Percentiles rank a stretch among this genome's conserved stretches.
These are phyloP conservation scores for Colletotrichum sp. DNA, from an alignment of 2,329 filamentous ascomycete species.

Conservation along the genomic window DNA sequence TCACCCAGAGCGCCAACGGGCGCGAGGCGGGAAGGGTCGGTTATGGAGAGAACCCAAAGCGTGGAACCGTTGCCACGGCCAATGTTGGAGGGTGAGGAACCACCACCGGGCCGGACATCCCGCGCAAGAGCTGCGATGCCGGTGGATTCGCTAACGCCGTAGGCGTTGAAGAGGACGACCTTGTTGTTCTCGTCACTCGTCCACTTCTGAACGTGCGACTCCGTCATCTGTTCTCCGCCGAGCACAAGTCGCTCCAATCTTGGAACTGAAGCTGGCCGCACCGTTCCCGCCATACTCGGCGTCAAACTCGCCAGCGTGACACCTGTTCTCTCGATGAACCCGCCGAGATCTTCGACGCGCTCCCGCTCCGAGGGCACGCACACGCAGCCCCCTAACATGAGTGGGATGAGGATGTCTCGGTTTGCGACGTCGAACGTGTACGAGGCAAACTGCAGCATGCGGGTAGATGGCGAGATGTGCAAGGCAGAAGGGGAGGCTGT, in stretches of 20 bases:
- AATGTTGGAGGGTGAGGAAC: background rate
- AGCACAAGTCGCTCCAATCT: background rate
- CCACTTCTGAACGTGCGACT: no score
- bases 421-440: slow-evolving; percentile 20
- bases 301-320: background rate
- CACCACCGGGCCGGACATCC: background rate
- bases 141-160: slow-evolving; percentile 22
- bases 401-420: background rate
- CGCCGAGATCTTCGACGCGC: background rate
- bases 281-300: background rate
- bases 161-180: slow-evolving; percentile 8
- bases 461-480: background rate
- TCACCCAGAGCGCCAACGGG: slow-evolving; percentile 27
- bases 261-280: background rate
- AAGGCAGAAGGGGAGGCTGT: no score
- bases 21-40: slow-evolving; percentile 26
- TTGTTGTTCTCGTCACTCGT: background rate
- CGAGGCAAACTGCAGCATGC: slow-evolving; percentile 11
- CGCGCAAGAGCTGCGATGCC: background rate
- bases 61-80: slow-evolving; percentile 14
- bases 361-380: background rate
- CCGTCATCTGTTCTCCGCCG: background rate
- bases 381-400: background rate
- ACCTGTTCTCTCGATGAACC: background rate
- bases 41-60: slow-evolving; percentile 32